Conservation (phyloP, 163 green algal genomes). For the Volvox carteri region DNA sequence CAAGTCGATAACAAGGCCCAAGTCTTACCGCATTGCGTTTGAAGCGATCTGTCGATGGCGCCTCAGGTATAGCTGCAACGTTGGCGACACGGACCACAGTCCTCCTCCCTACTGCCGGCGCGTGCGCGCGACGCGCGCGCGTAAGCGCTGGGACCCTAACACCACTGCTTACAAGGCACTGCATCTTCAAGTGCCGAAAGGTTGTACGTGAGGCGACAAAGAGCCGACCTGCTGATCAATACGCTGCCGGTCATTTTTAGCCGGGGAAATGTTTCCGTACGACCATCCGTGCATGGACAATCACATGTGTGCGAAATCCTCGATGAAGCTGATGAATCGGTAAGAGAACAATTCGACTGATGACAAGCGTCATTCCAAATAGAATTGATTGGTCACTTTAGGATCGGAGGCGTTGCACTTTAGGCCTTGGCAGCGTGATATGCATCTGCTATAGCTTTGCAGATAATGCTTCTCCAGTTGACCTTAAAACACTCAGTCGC, state of each 20-base stretch:
- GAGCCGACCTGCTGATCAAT: background rate
- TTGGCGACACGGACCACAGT: constrained; percentile 19
- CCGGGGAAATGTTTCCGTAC: background rate
- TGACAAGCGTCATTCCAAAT: too few relatives aligned
- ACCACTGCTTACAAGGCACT: constrained; percentile 27
- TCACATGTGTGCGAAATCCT: too few relatives aligned
- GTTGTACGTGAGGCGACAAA: background rate
- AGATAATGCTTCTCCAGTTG: too few relatives aligned
- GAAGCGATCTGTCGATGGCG: constrained; percentile 21
- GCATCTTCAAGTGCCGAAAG: constrained; percentile 7
- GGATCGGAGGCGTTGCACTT: too few relatives aligned
- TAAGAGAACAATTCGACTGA: too few relatives aligned
- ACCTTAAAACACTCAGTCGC: too few relatives aligned
- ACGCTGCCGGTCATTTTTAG: background rate
- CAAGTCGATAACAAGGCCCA: too few relatives aligned
- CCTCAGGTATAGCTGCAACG: constrained; percentile 21
- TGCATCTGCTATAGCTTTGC: too few relatives aligned
- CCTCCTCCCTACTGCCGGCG: background rate
- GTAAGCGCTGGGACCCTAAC: background rate
- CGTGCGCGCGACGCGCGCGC: constrained; percentile 16
- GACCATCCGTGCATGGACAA: too few relatives aligned
- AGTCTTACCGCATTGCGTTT: constrained; percentile 42
- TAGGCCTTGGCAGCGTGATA: too few relatives aligned
- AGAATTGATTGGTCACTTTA: too few relatives aligned
- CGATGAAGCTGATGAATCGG: too few relatives aligned